Conservation (phyloP, 768 basidiomycete genomes). For the Hypsizygus marmoreus region DNA sequence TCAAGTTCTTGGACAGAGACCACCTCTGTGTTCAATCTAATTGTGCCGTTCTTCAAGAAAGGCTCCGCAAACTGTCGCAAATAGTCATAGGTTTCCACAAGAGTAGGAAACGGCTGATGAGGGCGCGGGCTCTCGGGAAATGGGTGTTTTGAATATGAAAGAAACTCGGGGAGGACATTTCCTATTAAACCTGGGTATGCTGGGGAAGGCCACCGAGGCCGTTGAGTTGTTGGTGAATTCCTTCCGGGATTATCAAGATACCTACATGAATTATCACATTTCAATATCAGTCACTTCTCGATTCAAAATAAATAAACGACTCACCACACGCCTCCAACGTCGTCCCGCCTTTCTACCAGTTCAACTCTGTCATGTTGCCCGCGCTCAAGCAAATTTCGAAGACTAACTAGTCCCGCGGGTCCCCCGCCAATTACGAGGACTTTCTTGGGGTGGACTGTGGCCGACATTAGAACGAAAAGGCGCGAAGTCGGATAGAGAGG, state of each 20-base stretch:
- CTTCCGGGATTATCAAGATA: constrained; percentile 28
- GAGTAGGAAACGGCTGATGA: constrained; percentile 42
- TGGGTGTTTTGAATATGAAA: constrained; percentile 37
- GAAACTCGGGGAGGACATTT: constrained; percentile 49
- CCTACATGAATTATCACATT: constrained; percentile 22
- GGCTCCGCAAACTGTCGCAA: constrained; percentile 37
- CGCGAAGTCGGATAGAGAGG: too few species aligned
- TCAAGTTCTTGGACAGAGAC: constrained; percentile 36
- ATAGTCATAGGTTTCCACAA: constrained; percentile 39
- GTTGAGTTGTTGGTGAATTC: neutral
- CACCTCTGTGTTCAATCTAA: constrained; percentile 45
- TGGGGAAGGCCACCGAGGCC: constrained; percentile 45
- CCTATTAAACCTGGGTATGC: constrained; percentile 51
- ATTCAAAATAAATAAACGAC: constrained; percentile 2
- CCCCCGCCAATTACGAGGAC: constrained; percentile 51
- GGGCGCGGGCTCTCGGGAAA: constrained; percentile 34
- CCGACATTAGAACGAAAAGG: too few species aligned
- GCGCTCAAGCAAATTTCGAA: constrained; percentile 47
- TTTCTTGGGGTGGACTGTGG: constrained; percentile 25
- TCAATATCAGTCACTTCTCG: neutral
- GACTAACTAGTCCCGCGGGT: constrained; percentile 46
- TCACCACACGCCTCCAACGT: constrained; percentile 56
- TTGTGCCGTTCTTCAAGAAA: constrained; percentile 29
- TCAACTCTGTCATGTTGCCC: constrained; percentile 45
- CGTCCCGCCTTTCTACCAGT: constrained; percentile 46